Percentiles rank a stretch among this genome's conserved stretches.
Conservation (phyloP, 2,329 filamentous ascomycete genomes). For the Arthrobotrys musiformis region DNA sequence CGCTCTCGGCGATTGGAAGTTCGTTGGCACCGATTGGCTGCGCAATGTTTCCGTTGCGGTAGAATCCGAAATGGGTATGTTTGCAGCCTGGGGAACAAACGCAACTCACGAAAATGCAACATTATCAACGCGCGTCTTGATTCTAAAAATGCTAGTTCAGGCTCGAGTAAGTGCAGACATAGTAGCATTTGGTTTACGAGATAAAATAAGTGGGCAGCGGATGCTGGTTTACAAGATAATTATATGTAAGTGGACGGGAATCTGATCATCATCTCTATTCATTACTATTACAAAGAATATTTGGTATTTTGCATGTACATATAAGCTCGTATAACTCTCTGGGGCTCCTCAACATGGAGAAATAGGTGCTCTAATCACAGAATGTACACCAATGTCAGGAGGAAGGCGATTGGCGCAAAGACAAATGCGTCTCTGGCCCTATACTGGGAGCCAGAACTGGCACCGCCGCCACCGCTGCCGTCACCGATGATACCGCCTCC, state of each 20-base stretch:
- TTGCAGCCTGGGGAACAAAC: neutral
- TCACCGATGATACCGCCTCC: neutral
- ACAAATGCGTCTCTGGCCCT: constrained; percentile 30
- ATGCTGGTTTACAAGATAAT: too few relatives aligned
- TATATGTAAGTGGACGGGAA: neutral
- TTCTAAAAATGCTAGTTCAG: neutral
- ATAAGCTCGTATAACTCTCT: neutral
- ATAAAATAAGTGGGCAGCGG: too few relatives aligned
- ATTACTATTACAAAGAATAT: neutral
- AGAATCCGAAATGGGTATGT: neutral
- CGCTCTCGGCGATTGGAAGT: neutral
- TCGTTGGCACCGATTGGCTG: constrained; percentile 33
- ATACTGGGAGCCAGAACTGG: constrained; percentile 28
- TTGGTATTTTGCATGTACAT: neutral
- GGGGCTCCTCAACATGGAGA: too few relatives aligned
- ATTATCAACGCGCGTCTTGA: neutral
- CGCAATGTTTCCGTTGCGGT: neutral
- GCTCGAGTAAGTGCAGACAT: neutral
- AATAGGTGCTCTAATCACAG: constrained; percentile 18
- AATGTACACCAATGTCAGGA: constrained; percentile 37
- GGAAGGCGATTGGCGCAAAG: constrained; percentile 37
- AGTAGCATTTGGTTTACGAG: too few relatives aligned
- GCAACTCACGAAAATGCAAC: constrained; percentile 3
- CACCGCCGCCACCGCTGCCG: neutral
- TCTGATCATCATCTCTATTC: neutral